Evolutionary conservation across 192 early-diverging fungal species (phyloP).

Genomic region (Chytriomyces hyalinus): DNA sequence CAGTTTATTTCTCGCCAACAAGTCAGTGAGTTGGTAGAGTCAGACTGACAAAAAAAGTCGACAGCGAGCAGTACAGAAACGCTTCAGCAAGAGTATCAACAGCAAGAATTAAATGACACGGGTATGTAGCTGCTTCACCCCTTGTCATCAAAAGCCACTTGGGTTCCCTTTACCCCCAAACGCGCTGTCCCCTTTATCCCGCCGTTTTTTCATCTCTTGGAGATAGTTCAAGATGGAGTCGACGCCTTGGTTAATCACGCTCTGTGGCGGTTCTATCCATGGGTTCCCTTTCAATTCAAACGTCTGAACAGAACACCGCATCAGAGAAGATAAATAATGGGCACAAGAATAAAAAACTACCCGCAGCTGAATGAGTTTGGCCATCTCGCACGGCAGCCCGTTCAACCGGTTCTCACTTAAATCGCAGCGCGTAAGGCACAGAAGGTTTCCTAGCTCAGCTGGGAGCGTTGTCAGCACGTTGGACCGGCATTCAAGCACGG

Average conservation of each 20-base stretch:
- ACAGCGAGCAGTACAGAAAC: no score
- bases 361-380: constrained; percentile 26
- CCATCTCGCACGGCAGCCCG: constrained; percentile 48
- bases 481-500: constrained; percentile 45
- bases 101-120: no score
- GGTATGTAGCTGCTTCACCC: no score
- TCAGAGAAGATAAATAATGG: not conserved
- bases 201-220: not conserved
- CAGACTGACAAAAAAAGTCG: no score
- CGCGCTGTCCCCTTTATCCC: no score
- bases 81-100: no score
- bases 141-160: no score
- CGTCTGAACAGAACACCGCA: constrained; percentile 22
- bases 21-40: no score
- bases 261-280: constrained; percentile 50
- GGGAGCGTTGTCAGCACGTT: constrained; percentile 49
- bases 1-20: no score
- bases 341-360: constrained; percentile 22
- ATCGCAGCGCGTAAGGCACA: constrained; percentile 40
- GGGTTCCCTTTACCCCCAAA: no score
- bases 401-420: constrained; percentile 44
- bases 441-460: constrained; percentile 38
- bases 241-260: constrained; percentile 36
- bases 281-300: constrained; percentile 52
- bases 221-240: not conserved